phyloP scores from a whole-genome alignment of 2,329 filamentous ascomycete genomes.

The Sphaerulina vaccinii region DNA sequence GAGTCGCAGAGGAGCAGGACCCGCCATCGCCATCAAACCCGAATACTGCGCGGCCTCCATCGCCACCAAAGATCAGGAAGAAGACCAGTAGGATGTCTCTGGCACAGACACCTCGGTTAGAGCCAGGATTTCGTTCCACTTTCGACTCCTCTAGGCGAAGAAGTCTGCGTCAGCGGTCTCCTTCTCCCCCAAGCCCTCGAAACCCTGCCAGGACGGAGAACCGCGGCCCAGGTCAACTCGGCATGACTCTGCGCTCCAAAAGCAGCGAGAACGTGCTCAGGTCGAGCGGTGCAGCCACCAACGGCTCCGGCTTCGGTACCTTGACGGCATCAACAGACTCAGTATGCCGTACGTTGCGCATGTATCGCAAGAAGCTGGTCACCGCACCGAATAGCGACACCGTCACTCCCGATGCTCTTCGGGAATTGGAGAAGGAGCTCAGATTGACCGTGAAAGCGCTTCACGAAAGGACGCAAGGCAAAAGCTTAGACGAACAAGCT shows the following conservation, averaged over 20 bases:
- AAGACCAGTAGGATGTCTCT: conserved; percentile 55
- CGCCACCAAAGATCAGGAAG: conserved; percentile 53
- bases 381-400: conserved; percentile 46
- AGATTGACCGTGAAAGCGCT: conserved; percentile 48
- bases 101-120: conserved; percentile 46
- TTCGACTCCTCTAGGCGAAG: conserved; percentile 26
- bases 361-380: conserved; percentile 58
- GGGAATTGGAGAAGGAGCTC: conserved; percentile 59
- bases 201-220: conserved; percentile 23
- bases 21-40: conserved; percentile 40
- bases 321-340: conserved; percentile 57
- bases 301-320: conserved; percentile 46
- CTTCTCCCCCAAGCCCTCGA: conserved; percentile 42
- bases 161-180: conserved; percentile 40
- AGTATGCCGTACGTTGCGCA: conserved; percentile 56
- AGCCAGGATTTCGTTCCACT: conserved; percentile 39
- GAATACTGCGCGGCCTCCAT: conserved; percentile 48
- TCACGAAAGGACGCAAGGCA: conserved; percentile 43
- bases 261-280: conserved; percentile 38
- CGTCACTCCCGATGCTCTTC: conserved; percentile 47
- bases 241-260: conserved; percentile 51
- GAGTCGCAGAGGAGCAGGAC: conserved; percentile 40
- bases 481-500: conserved; percentile 42
- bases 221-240: conserved; percentile 48
- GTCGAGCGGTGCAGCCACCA: conserved; percentile 24